Conservation (phyloP, 2,329 filamentous ascomycete species). For the Lasiodiplodia sp. region DNA sequence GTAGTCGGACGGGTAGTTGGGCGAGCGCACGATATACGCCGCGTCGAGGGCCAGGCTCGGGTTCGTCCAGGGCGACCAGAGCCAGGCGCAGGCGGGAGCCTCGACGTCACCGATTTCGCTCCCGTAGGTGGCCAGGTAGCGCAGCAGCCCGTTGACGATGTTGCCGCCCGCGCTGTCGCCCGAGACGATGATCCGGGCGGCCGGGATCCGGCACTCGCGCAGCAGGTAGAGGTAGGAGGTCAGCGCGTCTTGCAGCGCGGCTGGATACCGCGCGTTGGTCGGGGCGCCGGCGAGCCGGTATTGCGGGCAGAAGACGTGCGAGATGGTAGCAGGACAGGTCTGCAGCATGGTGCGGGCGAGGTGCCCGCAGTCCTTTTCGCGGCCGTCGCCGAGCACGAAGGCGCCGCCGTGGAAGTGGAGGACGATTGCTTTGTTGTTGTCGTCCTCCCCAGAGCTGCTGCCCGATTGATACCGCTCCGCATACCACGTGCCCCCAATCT, state of each 20-base stretch:
- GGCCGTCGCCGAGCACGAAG: conserved; percentile 55
- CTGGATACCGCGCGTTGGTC: conserved; percentile 56
- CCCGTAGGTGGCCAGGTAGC: conserved; percentile 56
- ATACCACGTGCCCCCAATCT: conserved; percentile 54
- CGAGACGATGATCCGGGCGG: conserved; percentile 52
- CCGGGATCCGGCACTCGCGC: conserved; percentile 48
- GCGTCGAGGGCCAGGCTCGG: conserved; percentile 40
- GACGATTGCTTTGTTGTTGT: conserved; percentile 42
- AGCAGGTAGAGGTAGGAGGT: conserved; percentile 57
- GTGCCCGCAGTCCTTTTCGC: conserved; percentile 44
- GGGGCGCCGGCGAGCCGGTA: conserved; percentile 58
- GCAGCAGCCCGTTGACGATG: conserved; percentile 52
- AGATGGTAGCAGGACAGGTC: conserved; percentile 38
- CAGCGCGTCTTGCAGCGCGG: conserved; percentile 58
- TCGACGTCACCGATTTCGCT: conserved; percentile 40
- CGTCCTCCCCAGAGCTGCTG: conserved; percentile 24
- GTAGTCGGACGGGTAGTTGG: conserved; percentile 52
- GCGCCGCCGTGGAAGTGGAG: conserved; percentile 61
- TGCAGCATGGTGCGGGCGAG: conserved; percentile 37
- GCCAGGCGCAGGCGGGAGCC: conserved; percentile 46
- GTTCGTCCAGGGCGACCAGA: conserved; percentile 56
- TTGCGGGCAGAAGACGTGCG: conserved; percentile 53
- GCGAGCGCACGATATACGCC: conserved; percentile 40
- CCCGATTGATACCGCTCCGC: conserved; percentile 34
- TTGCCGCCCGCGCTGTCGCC: conserved; percentile 62